Evolutionary conservation across 495 filamentous ascomycete species (phyloP).

Genomic region (Bacidia gigantensis): DNA sequence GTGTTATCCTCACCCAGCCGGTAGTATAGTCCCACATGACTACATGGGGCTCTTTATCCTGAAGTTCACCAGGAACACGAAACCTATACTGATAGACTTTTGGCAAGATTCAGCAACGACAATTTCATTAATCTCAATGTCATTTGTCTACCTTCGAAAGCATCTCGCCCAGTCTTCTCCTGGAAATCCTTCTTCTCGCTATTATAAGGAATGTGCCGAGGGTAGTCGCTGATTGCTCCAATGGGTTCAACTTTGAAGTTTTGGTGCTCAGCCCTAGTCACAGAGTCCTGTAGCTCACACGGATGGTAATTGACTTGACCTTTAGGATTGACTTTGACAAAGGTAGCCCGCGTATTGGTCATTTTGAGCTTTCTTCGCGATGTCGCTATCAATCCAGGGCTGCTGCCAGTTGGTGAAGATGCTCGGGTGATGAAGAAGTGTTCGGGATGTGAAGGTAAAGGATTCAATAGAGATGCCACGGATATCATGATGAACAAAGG

Average conservation of each 20-base stretch:
- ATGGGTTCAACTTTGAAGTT: slow-evolving; percentile 52
- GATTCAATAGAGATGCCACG: slow-evolving; percentile 49
- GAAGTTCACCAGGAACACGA: slow-evolving; percentile 50
- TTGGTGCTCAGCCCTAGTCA: slow-evolving; percentile 38
- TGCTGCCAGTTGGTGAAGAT: slow-evolving; percentile 1
- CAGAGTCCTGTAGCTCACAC: slow-evolving; percentile 45
- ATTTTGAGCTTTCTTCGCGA: slow-evolving; percentile 34
- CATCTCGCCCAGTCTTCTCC: slow-evolving; percentile 70
- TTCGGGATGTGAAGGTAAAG: slow-evolving; percentile 27
- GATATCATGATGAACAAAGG: slow-evolving; percentile 31
- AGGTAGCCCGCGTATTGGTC: slow-evolving; percentile 46
- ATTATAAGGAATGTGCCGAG: slow-evolving; percentile 77
- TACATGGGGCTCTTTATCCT: slow-evolving; percentile 37
- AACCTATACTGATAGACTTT: slow-evolving; percentile 90
- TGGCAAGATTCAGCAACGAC: neutral
- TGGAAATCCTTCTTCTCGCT: slow-evolving; percentile 84
- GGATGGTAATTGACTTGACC: slow-evolving; percentile 56
- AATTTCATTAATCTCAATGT: no score
- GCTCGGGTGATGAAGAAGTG: slow-evolving; percentile 19
- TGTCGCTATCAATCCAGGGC: slow-evolving; percentile 15
- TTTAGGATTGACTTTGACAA: slow-evolving; percentile 41
- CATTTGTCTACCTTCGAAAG: slow-evolving; percentile 71
- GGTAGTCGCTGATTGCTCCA: slow-evolving; percentile 52
- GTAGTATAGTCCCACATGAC: slow-evolving; percentile 97
- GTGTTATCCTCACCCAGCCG: slow-evolving; percentile 87